Percentiles rank a stretch among this genome's conserved stretches.
Conservation (phyloP, 371 early-diverging fungal species). For the Mucor circinelloides region DNA sequence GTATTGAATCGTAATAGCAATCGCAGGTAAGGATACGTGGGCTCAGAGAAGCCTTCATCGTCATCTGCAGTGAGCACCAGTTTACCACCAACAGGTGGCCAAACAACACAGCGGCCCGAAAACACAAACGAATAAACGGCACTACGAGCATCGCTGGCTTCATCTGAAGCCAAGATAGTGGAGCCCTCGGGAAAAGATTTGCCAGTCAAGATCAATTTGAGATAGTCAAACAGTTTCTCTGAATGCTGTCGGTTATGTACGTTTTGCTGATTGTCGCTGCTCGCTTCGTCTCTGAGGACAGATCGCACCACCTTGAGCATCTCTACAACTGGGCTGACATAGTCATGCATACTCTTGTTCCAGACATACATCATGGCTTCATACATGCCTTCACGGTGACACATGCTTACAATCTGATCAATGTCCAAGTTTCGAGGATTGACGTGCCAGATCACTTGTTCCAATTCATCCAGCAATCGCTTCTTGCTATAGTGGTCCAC, state of each 20-base stretch:
- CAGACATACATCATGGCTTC: slow-evolving; percentile 81
- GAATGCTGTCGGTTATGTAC: slow-evolving; percentile 40
- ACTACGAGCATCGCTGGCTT: slow-evolving; percentile 70
- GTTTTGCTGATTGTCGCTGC: slow-evolving; percentile 1
- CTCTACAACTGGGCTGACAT: slow-evolving; percentile 79
- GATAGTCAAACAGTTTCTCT: slow-evolving; percentile 74
- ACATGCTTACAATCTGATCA: slow-evolving; percentile 69
- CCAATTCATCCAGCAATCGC: slow-evolving; percentile 62
- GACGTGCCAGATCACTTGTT: slow-evolving; percentile 77
- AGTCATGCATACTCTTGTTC: slow-evolving; percentile 77
- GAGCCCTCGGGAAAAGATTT: slow-evolving; percentile 72
- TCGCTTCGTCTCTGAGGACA: slow-evolving; percentile 49
- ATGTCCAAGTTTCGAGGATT: slow-evolving; percentile 76
- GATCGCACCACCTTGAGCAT: slow-evolving; percentile 65
- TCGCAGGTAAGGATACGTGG: slow-evolving; percentile 78
- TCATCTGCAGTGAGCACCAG: slow-evolving; percentile 62
- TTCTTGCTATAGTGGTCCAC: slow-evolving; percentile 62
- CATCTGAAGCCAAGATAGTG: slow-evolving; percentile 43
- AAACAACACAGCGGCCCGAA: slow-evolving; percentile 70
- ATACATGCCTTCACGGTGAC: slow-evolving; percentile 66
- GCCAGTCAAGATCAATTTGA: slow-evolving; percentile 73
- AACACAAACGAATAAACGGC: slow-evolving; percentile 81
- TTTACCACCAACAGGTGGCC: slow-evolving; percentile 70
- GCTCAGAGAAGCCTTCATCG: slow-evolving; percentile 57
- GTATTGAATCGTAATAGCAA: slow-evolving; percentile 69